These are phyloP conservation scores for Lactarius akahatsu DNA, from an alignment of 768 basidiomycete genomes.

Conservation along the genomic window DNA sequence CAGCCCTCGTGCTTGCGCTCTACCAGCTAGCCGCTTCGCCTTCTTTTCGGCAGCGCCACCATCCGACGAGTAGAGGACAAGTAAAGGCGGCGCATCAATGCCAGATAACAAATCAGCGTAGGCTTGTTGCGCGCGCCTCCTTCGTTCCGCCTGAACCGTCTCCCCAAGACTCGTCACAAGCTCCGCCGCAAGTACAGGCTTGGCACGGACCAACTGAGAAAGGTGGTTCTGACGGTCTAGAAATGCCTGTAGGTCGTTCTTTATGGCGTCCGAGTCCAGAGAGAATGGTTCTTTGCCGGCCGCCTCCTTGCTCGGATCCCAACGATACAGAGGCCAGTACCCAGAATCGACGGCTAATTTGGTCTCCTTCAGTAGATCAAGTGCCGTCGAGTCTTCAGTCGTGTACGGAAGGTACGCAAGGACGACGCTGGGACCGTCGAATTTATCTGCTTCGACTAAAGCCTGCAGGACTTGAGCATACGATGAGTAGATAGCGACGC, in stretches of 20 bases:
- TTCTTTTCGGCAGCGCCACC: constrained; percentile 96
- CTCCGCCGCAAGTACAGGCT: constrained; percentile 77
- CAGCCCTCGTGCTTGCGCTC: constrained; percentile 84
- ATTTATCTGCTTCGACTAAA: constrained; percentile 85
- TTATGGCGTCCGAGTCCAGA: constrained; percentile 91
- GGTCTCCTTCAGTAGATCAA: constrained; percentile 94
- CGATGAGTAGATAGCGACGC: constrained; percentile 92
- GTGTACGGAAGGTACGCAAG: constrained; percentile 93
- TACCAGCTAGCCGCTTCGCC: constrained; percentile 79
- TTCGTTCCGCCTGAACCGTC: constrained; percentile 79
- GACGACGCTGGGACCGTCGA: constrained; percentile 86
- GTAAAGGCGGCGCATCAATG: constrained; percentile 85
- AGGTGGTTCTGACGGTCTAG: constrained; percentile 96
- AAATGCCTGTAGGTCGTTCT: constrained; percentile 90
- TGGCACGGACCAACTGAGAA: constrained; percentile 83
- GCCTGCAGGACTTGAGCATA: constrained; percentile 93
- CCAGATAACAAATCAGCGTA: constrained; percentile 81
- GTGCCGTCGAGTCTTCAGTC: constrained; percentile 69
- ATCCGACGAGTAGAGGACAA: constrained; percentile 93
- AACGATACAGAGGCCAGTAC: constrained; percentile 98
- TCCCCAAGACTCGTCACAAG: constrained; percentile 83
- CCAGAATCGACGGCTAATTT: constrained; percentile 95
- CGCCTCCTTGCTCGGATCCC: constrained; percentile 86
- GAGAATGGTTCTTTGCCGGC: constrained; percentile 81
- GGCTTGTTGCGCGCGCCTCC: constrained; percentile 74